phyloP scores from a whole-genome alignment of 202 grass and related monocot genomes.

The Schoenoplectus tabernaemontani region DNA sequence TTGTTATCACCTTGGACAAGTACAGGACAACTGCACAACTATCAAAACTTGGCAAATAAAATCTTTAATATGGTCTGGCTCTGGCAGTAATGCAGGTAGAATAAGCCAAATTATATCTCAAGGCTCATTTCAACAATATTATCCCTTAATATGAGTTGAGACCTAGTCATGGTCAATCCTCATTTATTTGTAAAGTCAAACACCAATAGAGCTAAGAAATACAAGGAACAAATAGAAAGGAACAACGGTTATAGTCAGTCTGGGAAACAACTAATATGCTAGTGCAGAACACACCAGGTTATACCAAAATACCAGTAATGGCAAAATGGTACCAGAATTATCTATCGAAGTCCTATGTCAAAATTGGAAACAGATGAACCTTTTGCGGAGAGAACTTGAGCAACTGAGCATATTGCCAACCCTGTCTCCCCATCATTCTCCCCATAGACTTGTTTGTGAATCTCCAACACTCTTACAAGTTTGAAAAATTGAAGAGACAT shows the following conservation, averaged over 20 bases:
- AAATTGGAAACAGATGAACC: conserved; percentile 10
- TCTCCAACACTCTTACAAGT: conserved; percentile 29
- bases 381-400: conserved; percentile 31
- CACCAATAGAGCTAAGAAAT: not conserved
- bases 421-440: conserved; percentile 27
- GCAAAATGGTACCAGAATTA: not conserved
- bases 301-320: not conserved
- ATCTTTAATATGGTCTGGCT: too few species aligned
- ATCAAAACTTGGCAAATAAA: not conserved
- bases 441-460: conserved; percentile 33
- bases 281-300: not conserved
- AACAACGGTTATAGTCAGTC: not conserved
- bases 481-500: not conserved
- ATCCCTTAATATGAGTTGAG: not conserved
- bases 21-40: not conserved
- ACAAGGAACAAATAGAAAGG: not conserved
- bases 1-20: not conserved
- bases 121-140: not conserved
- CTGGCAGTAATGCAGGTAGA: not conserved
- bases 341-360: not conserved
- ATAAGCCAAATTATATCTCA: not conserved
- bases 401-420: conserved; percentile 32
- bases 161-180: not conserved
- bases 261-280: not conserved
- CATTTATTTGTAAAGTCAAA: not conserved